Evolutionary conservation across 441 rosid genomes (phyloP), one percentile per base, ranked within the genome.

Genomic region (Pelargonium myrrhifolium): DNA sequence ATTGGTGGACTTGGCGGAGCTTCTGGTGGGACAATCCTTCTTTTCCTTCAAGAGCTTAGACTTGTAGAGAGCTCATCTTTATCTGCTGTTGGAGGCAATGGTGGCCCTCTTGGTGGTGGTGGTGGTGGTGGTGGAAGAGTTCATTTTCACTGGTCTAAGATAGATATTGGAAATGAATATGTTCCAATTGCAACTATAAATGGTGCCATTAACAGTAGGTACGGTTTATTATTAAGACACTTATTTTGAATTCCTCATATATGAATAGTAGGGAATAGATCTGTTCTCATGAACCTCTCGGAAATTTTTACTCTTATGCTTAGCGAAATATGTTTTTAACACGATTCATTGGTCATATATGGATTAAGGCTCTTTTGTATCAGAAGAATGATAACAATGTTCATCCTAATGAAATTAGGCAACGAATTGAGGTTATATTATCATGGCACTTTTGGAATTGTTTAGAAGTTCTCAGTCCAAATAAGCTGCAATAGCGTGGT

Each of bases 121-220:
- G 99, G 99, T 0, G 99, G 99, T 45, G 99, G 99, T 18, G 98
- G 99, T 65, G 99, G 99, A 62, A 90, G 99, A 78, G 87, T 89
- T 81, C 99, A 95, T 83, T 95, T 95, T 80, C 98, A 95, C 77
- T 95, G 99, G 99, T 86, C 86, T 74, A 86, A 84, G 73, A 81
- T 90, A 75, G 89, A 84, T 58, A 70, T 69, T 56, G 97, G 97
- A 60, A 77, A 79, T 65, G 96, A 90, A 72, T 95, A 92, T 77
- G 74, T 80, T 77, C 94, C 99, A 64, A 81, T 90, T 79, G 98
- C 98, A 72, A 76, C 78, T 64, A 65, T 92, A 59, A 76, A 61
- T 65, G 98, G 99, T 73, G 83, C 81, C 73, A 85, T 95, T 70
- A 80, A 79, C 76, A 80, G 75, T 69, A 82, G 99, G 99, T 95